A percentile compares a stretch with the other conserved stretches of the same genome.
Conservation (phyloP, 371 early-diverging fungal species). For the Mortierella sp. region DNA sequence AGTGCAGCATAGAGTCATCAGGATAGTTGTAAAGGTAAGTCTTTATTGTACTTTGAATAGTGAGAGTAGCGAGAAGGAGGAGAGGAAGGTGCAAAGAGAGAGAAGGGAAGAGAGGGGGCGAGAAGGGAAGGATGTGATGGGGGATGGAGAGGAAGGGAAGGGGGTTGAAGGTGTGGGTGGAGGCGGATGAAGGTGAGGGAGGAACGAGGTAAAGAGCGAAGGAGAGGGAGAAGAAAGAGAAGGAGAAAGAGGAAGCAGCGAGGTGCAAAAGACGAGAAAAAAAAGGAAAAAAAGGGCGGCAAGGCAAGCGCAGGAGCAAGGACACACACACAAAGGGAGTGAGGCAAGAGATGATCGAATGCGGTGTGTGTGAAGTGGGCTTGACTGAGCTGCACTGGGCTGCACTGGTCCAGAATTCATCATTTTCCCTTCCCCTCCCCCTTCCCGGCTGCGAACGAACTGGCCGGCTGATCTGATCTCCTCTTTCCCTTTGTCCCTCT, state of each 20-base stretch:
- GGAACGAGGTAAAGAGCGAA: not conserved
- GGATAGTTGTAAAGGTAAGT: not conserved
- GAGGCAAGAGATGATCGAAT: not conserved
- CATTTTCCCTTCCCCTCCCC: conserved; percentile 1
- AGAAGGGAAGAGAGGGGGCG: not conserved
- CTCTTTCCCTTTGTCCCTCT: not conserved
- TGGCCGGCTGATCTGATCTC: not conserved
- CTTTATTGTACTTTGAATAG: not conserved
- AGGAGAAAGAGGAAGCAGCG: not conserved
- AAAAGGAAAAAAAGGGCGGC: not conserved
- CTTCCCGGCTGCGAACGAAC: not conserved
- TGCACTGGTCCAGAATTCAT: not conserved
- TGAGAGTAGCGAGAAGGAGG: not conserved
- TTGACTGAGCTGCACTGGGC: not conserved
- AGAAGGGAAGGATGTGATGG: not conserved
- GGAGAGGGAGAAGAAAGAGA: not conserved
- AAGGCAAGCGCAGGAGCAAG: not conserved
- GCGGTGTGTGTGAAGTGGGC: not conserved
- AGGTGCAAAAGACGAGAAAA: not conserved
- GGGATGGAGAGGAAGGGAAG: not conserved
- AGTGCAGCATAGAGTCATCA: not conserved
- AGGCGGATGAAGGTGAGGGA: not conserved
- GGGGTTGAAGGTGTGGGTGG: not conserved
- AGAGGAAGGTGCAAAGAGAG: not conserved
- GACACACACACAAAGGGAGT: not conserved